Evolutionary conservation across 495 filamentous ascomycete species (phyloP).

Genomic region (Parathielavia appendiculata): DNA sequence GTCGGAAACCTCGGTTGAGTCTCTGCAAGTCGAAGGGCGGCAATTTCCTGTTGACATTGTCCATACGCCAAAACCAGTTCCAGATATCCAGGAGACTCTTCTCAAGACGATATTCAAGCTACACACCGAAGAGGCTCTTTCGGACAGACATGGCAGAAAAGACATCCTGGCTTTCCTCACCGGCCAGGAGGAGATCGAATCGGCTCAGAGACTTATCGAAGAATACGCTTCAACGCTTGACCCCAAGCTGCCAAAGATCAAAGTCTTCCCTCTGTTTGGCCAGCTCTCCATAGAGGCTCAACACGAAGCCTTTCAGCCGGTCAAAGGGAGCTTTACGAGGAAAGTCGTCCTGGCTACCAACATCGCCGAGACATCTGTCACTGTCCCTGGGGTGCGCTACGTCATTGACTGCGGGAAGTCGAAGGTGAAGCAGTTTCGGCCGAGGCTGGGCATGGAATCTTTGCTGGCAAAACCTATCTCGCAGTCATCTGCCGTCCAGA

Average conservation of each 20-base stretch:
- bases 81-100: conserved; percentile 77
- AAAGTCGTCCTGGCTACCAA: conserved; percentile 94
- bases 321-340: conserved; percentile 64
- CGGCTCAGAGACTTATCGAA: conserved; percentile 71
- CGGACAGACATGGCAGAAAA: conserved; percentile 49
- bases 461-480: conserved; percentile 88
- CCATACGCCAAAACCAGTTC: conserved; percentile 69
- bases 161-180: conserved; percentile 93
- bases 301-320: conserved; percentile 74
- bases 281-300: conserved; percentile 63
- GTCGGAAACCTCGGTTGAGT: conserved; percentile 32
- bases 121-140: conserved; percentile 79
- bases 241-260: conserved; percentile 66
- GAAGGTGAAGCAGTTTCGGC: conserved; percentile 88
- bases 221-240: conserved; percentile 68
- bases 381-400: conserved; percentile 83
- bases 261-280: conserved; percentile 46
- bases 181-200: conserved; percentile 88
- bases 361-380: conserved; percentile 97
- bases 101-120: conserved; percentile 84
- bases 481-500: conserved; percentile 86
- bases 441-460: conserved; percentile 80
- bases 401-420: conserved; percentile 93
- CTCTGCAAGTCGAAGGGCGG: conserved; percentile 77
- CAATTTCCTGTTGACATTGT: conserved; percentile 79